Percentiles rank a stretch among this genome's conserved stretches.
Evolutionary conservation across 2,329 filamentous ascomycete species (phyloP).

Genomic region (Claviceps fusiformis): DNA sequence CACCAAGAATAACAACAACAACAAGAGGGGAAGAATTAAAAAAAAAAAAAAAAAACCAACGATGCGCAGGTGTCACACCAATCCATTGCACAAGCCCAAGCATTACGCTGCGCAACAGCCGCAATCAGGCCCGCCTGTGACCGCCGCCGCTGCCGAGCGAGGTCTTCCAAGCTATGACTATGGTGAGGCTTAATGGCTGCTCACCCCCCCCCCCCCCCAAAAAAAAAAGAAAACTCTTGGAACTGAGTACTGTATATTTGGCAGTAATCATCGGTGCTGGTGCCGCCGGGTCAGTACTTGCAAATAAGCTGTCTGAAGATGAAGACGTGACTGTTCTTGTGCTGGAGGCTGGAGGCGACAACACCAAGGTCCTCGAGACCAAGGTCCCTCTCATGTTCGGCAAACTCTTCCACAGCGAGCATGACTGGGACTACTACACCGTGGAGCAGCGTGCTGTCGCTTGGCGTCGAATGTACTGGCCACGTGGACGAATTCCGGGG

Average conservation of each 20-base stretch:
- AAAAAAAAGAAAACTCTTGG: not conserved
- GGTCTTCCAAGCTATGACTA: conserved; percentile 5
- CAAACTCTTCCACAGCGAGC: conserved; percentile 10
- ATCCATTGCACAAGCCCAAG: conserved; percentile 4
- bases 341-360: conserved; percentile 9
- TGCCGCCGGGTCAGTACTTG: conserved; percentile 17
- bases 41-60: not conserved
- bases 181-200: not conserved
- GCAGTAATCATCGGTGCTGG: conserved; percentile 16
- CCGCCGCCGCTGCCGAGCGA: conserved; percentile 1
- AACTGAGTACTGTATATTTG: not conserved
- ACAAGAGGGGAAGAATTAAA: too few species aligned
- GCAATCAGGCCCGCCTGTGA: conserved; percentile 3
- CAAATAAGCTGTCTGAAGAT: conserved; percentile 16
- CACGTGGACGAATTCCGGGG: conserved; percentile 12
- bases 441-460: conserved; percentile 11
- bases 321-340: conserved; percentile 8
- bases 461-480: conserved; percentile 11
- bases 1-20: too few species aligned
- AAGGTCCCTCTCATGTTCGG: conserved; percentile 10
- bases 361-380: conserved; percentile 8
- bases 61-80: conserved; percentile 1
- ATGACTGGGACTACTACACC: conserved; percentile 14
- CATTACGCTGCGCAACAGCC: conserved; percentile 2
- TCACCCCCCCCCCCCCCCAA: not conserved